Evolutionary conservation across 257 asterid species (phyloP).

Genomic region (Ehretia macrophylla): DNA sequence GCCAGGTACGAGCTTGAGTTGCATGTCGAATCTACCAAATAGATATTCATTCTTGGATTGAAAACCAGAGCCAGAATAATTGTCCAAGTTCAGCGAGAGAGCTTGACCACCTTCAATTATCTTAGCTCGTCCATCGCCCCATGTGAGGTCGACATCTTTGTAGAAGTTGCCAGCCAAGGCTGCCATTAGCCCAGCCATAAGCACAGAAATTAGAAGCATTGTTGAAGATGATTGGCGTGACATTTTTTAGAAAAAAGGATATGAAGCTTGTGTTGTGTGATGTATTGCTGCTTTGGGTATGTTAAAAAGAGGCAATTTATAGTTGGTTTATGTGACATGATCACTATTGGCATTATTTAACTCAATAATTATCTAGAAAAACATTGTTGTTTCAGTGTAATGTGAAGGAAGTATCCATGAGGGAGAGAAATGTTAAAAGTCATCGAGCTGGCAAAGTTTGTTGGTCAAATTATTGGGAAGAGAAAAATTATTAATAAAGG

Average conservation of each 20-base stretch:
- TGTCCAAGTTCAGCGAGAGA: slow-evolving; percentile 49
- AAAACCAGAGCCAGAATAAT: slow-evolving; percentile 61
- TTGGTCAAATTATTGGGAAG: not conserved
- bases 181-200: slow-evolving; percentile 24
- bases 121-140: slow-evolving; percentile 47
- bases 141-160: slow-evolving; percentile 31
- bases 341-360: no score
- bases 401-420: not conserved
- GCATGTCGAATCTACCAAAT: slow-evolving; percentile 50
- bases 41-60: slow-evolving; percentile 42
- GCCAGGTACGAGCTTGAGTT: slow-evolving; percentile 55
- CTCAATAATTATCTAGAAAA: not conserved
- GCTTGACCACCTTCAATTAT: slow-evolving; percentile 38
- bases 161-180: slow-evolving; percentile 53
- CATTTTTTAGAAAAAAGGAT: not conserved
- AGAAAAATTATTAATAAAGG: not conserved
- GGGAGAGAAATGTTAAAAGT: not conserved
- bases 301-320: not conserved
- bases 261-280: not conserved
- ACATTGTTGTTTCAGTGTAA: not conserved
- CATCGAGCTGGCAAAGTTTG: not conserved
- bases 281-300: slow-evolving; percentile 3
- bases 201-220: slow-evolving; percentile 15
- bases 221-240: not conserved
- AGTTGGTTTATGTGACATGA: slow-evolving; percentile 7